Evolutionary conservation across 495 filamentous ascomycete genomes (phyloP).

Genomic region (Xanthoparmelia taractica): DNA sequence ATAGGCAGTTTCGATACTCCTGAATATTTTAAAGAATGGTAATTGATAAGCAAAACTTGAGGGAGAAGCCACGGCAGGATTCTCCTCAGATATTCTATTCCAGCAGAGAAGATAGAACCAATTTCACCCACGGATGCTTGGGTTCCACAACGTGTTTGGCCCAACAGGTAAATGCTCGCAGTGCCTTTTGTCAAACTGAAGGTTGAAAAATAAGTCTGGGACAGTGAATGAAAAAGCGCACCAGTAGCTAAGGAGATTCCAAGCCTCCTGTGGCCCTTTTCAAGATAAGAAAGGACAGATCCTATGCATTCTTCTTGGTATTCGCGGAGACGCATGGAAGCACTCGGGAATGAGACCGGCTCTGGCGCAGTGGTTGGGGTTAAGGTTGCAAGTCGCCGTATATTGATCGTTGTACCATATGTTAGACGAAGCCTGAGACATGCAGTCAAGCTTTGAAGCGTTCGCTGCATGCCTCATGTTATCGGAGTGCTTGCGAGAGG

Average conservation of each 20-base stretch:
- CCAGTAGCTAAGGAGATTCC: constrained; percentile 86
- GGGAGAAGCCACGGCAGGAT: neutral
- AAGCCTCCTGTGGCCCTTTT: constrained; percentile 68
- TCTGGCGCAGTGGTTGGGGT: neutral
- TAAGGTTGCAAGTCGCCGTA: constrained; percentile 6
- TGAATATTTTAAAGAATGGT: no score
- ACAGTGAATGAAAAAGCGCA: neutral
- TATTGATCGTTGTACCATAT: neutral
- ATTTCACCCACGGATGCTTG: neutral
- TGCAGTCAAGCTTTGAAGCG: neutral
- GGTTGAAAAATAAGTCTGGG: neutral
- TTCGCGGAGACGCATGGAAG: constrained; percentile 52
- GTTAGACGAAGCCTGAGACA: neutral
- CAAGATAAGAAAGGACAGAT: constrained; percentile 64
- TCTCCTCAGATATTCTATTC: neutral
- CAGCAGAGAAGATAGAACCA: neutral
- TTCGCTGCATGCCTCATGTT: constrained; percentile 20
- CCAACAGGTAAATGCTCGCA: neutral
- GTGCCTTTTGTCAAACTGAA: neutral
- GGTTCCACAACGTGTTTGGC: neutral
- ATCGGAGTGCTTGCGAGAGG: neutral
- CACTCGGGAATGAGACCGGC: constrained; percentile 7
- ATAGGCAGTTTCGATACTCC: neutral
- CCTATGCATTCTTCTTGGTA: constrained; percentile 90
- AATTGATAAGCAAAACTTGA: no score